Percentiles rank a stretch among this genome's conserved stretches.
phyloP scores from a whole-genome alignment of 2,329 filamentous ascomycete genomes.

The Fonsecaea multimorphosa region DNA sequence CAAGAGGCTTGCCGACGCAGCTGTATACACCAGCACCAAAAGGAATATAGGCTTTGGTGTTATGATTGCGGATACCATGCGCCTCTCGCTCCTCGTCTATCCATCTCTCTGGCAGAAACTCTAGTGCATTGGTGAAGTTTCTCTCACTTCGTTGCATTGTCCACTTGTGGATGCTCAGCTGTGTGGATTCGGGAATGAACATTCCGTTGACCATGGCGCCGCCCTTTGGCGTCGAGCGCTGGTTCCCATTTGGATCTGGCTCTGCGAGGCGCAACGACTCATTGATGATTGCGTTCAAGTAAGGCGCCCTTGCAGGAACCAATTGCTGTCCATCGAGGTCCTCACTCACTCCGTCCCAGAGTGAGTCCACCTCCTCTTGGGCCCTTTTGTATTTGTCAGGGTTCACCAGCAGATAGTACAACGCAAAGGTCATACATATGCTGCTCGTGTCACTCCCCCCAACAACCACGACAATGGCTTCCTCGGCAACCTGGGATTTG shows the following conservation, averaged over 20 bases:
- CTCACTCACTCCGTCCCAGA: not conserved
- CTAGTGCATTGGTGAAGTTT: not conserved
- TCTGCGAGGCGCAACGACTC: constrained; percentile 51
- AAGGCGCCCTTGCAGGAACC: not conserved
- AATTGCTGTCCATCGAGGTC: not conserved
- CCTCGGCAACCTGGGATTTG: constrained; percentile 13
- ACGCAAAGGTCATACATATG: constrained; percentile 47
- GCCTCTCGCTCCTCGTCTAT: constrained; percentile 40
- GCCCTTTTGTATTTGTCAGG: not conserved
- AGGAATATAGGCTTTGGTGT: constrained; percentile 43
- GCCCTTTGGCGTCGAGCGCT: constrained; percentile 46
- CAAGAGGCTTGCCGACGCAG: constrained; percentile 42
- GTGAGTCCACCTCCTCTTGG: not conserved
- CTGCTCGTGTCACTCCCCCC: constrained; percentile 47
- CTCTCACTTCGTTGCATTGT: constrained; percentile 19
- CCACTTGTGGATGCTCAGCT: constrained; percentile 35
- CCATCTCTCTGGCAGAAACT: constrained; percentile 51
- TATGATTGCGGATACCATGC: constrained; percentile 39
- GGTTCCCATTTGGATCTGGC: constrained; percentile 45
- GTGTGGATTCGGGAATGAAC: constrained; percentile 42
- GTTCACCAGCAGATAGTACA: constrained; percentile 47
- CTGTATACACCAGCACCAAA: constrained; percentile 42
- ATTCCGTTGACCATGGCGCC: constrained; percentile 42
- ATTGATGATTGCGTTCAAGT: constrained; percentile 49
- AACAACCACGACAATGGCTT: constrained; percentile 1